Conservation (phyloP, 2,329 filamentous ascomycete species). For the Ustulina deusta region DNA sequence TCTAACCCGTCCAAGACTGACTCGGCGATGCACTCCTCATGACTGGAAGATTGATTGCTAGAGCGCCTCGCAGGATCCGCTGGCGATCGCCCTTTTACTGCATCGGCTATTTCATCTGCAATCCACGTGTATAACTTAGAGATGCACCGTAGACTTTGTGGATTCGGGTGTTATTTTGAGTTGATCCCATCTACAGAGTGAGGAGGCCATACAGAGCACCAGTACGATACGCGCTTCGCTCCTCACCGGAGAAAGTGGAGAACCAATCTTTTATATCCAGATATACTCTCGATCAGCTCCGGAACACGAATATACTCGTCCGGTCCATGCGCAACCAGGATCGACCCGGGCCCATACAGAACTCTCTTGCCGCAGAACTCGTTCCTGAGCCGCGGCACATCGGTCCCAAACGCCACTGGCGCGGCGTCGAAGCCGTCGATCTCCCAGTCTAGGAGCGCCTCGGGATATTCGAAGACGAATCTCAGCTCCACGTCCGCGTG, state of each 20-base stretch:
- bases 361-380: slow-evolving; percentile 49
- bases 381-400: slow-evolving; percentile 53
- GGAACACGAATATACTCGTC: slow-evolving; percentile 52
- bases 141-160: neutral
- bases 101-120: neutral
- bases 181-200: neutral
- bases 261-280: slow-evolving; percentile 52
- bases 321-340: slow-evolving; percentile 54
- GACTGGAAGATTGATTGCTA: no score
- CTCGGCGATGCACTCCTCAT: no score
- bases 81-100: neutral
- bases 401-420: slow-evolving; percentile 55
- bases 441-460: slow-evolving; percentile 55
- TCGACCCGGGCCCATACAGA: slow-evolving; percentile 56
- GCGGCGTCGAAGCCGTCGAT: slow-evolving; percentile 54
- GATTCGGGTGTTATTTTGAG: neutral
- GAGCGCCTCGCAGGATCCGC: neutral
- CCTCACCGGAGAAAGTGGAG: slow-evolving; percentile 30
- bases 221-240: neutral
- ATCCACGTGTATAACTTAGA: neutral
- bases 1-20: no score
- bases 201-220: neutral
- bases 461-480: slow-evolving; percentile 54
- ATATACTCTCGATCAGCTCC: slow-evolving; percentile 54
- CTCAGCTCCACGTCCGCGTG: slow-evolving; percentile 52